Percentiles rank a stretch among this genome's conserved stretches.
phyloP scores from a whole-genome alignment of 805 yeast species.

The Schwanniomyces vanrijiae region DNA sequence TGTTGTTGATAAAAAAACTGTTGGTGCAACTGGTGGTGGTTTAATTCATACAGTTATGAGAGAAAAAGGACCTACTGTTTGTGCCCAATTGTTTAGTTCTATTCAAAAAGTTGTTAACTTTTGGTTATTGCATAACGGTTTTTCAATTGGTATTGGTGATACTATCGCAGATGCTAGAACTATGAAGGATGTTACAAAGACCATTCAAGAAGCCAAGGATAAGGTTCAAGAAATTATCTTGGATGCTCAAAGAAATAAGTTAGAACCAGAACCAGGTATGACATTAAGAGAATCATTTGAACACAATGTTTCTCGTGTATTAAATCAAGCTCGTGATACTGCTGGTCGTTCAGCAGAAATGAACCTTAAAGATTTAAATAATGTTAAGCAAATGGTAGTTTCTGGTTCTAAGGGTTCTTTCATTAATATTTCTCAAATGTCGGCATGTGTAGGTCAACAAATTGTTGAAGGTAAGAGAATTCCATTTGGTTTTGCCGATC shows the following conservation, averaged over 20 bases:
- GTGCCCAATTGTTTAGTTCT: slow-evolving; percentile 88
- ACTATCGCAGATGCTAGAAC: slow-evolving; percentile 98
- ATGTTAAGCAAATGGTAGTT: slow-evolving; percentile 98
- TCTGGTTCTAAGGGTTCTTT: slow-evolving; percentile 99
- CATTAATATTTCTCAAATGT: slow-evolving; percentile 98
- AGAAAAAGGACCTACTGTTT: slow-evolving; percentile 90
- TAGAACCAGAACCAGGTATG: slow-evolving; percentile 99
- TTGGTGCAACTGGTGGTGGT: slow-evolving; percentile 98
- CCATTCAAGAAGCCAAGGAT: slow-evolving; percentile 88
- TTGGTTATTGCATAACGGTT: slow-evolving; percentile 96
- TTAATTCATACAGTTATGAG: slow-evolving; percentile 95
- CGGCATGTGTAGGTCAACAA: slow-evolving; percentile 99
- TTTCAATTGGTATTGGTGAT: slow-evolving; percentile 99
- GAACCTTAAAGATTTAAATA: slow-evolving; percentile 88
- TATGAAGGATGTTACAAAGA: slow-evolving; percentile 89
- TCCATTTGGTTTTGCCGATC: slow-evolving; percentile 94
- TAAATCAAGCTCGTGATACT: slow-evolving; percentile 98
- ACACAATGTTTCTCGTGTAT: slow-evolving; percentile 90
- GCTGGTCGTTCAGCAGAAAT: slow-evolving; percentile 99
- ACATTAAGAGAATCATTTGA: slow-evolving; percentile 97
- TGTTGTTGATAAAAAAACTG: slow-evolving; percentile 96
- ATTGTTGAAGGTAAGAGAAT: slow-evolving; percentile 99
- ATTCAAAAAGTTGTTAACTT: slow-evolving; percentile 93
- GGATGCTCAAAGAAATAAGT: slow-evolving; percentile 85
- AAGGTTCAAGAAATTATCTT: slow-evolving; percentile 92